Evolutionary conservation across 371 early-diverging fungal genomes (phyloP).

Genomic region (Rhizopus arrhizus): DNA sequence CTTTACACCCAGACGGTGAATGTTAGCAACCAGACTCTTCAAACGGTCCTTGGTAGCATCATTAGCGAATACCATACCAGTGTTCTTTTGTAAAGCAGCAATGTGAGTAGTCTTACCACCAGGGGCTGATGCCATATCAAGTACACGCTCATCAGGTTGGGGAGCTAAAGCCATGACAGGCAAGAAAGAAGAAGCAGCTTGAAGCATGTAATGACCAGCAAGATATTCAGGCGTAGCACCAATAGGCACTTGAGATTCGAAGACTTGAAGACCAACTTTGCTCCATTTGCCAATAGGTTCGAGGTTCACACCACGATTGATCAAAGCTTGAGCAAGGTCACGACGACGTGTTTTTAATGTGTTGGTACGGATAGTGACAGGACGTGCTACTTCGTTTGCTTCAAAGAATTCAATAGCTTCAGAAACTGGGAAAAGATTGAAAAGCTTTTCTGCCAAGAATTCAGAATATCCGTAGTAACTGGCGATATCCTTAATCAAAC

Average conservation of each 20-base stretch:
- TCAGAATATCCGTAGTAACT: constrained; percentile 95
- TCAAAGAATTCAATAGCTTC: constrained; percentile 98
- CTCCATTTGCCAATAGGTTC: constrained; percentile 96
- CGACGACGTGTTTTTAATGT: constrained; percentile 94
- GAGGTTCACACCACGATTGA: constrained; percentile 96
- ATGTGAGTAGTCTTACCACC: constrained; percentile 99
- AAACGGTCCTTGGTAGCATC: constrained; percentile 96
- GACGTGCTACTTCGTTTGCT: constrained; percentile 97
- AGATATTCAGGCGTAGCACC: constrained; percentile 99
- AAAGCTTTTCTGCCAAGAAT: constrained; percentile 90
- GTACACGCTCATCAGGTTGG: constrained; percentile 89
- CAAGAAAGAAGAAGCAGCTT: constrained; percentile 97
- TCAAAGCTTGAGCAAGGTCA: constrained; percentile 93
- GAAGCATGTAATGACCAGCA: constrained; percentile 99
- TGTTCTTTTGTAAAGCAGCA: constrained; percentile 97
- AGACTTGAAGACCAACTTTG: constrained; percentile 90
- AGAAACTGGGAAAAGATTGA: constrained; percentile 86
- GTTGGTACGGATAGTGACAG: constrained; percentile 97
- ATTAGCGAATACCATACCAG: constrained; percentile 97
- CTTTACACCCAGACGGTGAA: constrained; percentile 93
- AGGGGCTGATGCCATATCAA: constrained; percentile 99
- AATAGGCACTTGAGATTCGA: constrained; percentile 89
- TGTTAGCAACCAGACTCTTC: constrained; percentile 90
- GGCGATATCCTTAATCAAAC: constrained; percentile 85
- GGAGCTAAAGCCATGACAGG: constrained; percentile 98